Evolutionary conservation across 179 eudicot genomes (phyloP).

Genomic region (Nepenthes alata): DNA sequence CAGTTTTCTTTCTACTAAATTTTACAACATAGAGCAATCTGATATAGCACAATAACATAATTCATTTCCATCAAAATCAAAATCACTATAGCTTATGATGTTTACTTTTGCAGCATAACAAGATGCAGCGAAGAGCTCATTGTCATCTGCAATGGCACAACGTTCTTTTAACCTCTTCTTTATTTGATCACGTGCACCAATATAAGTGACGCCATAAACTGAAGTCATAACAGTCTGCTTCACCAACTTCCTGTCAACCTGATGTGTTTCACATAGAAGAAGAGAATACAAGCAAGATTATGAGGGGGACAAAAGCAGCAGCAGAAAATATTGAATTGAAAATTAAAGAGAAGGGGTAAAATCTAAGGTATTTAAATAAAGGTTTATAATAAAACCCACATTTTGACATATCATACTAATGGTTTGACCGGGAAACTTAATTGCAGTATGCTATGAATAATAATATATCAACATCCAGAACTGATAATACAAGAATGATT

Average conservation of each 20-base stretch:
- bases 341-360: background rate
- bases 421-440: no score
- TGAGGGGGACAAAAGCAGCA: background rate
- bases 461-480: no score
- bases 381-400: no score
- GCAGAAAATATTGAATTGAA: background rate
- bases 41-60: no score
- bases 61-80: background rate
- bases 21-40: no score
- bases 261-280: slow-evolving; percentile 10
- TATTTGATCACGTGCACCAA: slow-evolving; percentile 98
- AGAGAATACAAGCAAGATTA: background rate
- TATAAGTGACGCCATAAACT: slow-evolving; percentile 94
- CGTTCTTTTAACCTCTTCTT: slow-evolving; percentile 91
- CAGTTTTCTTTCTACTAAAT: background rate
- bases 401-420: no score
- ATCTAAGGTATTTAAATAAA: background rate
- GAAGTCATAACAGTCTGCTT: slow-evolving; percentile 99
- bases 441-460: no score
- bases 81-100: background rate
- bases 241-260: slow-evolving; percentile 98
- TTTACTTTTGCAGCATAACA: slow-evolving; percentile 97
- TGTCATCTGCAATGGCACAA: slow-evolving; percentile 50
- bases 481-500: background rate
- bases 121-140: slow-evolving; percentile 65